Evolutionary conservation across 2,329 filamentous ascomycete species (phyloP), one percentile per base, ranked within the genome.

Genomic region (Penicillium sp.): DNA sequence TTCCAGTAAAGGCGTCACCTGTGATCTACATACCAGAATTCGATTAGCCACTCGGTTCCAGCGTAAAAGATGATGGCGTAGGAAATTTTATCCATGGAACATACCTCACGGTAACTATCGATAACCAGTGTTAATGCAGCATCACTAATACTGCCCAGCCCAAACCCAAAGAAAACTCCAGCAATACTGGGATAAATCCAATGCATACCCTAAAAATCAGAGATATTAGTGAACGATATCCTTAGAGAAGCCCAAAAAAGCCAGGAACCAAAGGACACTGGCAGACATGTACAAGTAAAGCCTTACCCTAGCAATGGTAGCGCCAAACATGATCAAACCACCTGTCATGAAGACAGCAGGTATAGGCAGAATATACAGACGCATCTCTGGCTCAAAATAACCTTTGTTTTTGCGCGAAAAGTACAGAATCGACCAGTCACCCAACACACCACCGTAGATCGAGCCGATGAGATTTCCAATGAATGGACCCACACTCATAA

Each of bases 381-480:
- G 72, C 73, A 81, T 81, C 64, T 82, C 80, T 1, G 79, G 77
- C 64, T 82, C 79, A 50, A 79, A 79, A 58, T 79, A 76, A 39
- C 79, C 79, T 31, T 71, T 71, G 59, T 81, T 80, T 16, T 73
- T 68, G 24, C 74, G 74, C 2, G 80, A 76, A 49, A 80, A 71
- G 35, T 66, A 68, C n/a, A 77, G 56, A 45, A 79, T 74, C 0
- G 70, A 70, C 66, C 70, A 71, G 47, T 81, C 78, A 0, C 72
- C 69, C 1, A 79, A 50, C 0, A 70, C 67, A 0, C 78, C 78
- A 2, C 75, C 76, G 48, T 77, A 77, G 0, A 79, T 26, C 1
- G 67, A 66, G 0, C 77, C 78, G 11, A 79, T 60, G 0, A 77
- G 37, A 11, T 74, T 76, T 0, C 78, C 78, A 1, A 79, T 62